Percentiles rank a stretch among this genome's conserved stretches.
phyloP scores from a whole-genome alignment of 768 basidiomycete species.

The Megacollybia marginata region DNA sequence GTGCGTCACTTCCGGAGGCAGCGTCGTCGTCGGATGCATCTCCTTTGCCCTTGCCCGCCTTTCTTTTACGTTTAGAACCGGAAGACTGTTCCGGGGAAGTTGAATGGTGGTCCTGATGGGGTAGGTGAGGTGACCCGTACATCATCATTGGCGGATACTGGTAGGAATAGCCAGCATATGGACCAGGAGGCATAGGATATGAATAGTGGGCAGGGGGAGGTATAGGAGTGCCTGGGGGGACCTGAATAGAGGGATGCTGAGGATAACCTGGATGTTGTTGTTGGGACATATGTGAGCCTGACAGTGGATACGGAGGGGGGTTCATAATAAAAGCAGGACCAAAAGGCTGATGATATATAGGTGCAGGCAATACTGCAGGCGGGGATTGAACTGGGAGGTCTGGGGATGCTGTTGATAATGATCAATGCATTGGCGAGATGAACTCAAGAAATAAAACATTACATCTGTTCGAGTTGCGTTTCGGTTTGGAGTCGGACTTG shows the following conservation, averaged over 20 bases:
- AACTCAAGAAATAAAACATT: neutral
- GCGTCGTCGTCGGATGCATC: conserved; percentile 56
- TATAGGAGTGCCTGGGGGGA: conserved; percentile 30
- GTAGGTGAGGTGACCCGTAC: conserved; percentile 42
- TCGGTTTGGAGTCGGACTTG: too few species aligned
- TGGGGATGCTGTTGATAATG: neutral
- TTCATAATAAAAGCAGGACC: conserved; percentile 64
- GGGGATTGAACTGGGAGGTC: neutral
- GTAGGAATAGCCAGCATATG: conserved; percentile 49
- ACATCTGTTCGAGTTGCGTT: too few species aligned
- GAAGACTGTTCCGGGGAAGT: conserved; percentile 23
- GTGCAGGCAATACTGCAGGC: conserved; percentile 18
- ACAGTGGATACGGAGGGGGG: conserved; percentile 51
- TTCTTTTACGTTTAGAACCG: conserved; percentile 62
- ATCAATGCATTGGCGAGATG: neutral
- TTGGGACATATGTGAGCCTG: conserved; percentile 43
- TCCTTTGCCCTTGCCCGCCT: conserved; percentile 31
- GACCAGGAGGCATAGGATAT: conserved; percentile 46
- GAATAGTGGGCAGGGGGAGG: conserved; percentile 41
- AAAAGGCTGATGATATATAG: conserved; percentile 43
- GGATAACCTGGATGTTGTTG: conserved; percentile 12
- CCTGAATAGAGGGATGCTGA: conserved; percentile 26
- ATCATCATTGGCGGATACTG: conserved; percentile 70
- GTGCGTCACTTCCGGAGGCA: conserved; percentile 38
- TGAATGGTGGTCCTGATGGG: conserved; percentile 20